phyloP scores from a whole-genome alignment of 2,329 filamentous ascomycete species.

The Hypocreales sp. region DNA sequence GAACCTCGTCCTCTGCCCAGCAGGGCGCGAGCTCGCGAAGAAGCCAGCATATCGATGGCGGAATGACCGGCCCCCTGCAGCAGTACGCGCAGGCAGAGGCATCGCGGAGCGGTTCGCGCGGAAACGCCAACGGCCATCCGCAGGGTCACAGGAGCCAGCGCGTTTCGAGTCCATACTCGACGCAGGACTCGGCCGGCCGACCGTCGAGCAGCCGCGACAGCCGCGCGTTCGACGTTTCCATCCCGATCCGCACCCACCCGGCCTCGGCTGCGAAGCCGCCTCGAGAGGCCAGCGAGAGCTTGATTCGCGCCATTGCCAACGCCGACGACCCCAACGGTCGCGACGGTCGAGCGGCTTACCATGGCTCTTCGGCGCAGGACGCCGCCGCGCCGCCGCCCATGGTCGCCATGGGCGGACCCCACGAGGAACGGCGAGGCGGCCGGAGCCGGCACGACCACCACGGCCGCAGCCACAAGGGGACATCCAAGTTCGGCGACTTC shows the following conservation, averaged over 20 bases:
- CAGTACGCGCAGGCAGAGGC: constrained; percentile 22
- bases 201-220: constrained; percentile 23
- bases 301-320: constrained; percentile 51
- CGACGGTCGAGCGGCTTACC: constrained; percentile 8
- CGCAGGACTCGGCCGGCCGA: constrained; percentile 23
- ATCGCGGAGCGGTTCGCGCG: constrained; percentile 17
- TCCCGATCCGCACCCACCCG: constrained; percentile 29
- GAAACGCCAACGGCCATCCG: constrained; percentile 12
- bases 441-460: constrained; percentile 49
- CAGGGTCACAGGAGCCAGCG: constrained; percentile 17
- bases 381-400: constrained; percentile 29
- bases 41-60: constrained; percentile 28
- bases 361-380: constrained; percentile 12
- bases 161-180: constrained; percentile 9
- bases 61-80: constrained; percentile 24
- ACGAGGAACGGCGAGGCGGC: constrained; percentile 30
- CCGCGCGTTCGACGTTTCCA: constrained; percentile 18
- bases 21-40: constrained; percentile 27
- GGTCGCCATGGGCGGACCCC: constrained; percentile 24
- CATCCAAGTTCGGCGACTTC: constrained; percentile 84
- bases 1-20: constrained; percentile 66
- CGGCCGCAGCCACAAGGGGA: constrained; percentile 40
- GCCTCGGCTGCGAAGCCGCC: constrained; percentile 38
- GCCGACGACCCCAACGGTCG: constrained; percentile 15
- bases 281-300: constrained; percentile 63